Evolutionary conservation across 495 filamentous ascomycete genomes (phyloP), one percentile per base, ranked within the genome.

Genomic region (Beverwykella pulmonaria): DNA sequence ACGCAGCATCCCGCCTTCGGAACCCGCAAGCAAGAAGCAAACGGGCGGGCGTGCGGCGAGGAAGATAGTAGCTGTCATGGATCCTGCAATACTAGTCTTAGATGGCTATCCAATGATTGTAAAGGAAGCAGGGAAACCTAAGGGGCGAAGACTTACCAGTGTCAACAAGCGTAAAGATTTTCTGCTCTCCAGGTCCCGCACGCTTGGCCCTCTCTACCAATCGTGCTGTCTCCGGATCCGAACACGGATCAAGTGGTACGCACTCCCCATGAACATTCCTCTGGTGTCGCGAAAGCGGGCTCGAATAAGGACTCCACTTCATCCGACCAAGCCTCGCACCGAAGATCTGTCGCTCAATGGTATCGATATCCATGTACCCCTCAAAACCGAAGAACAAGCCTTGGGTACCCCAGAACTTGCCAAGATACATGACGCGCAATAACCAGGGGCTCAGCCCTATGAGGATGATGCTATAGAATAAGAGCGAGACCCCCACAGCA

Each of bases 1-100:
- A 20, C 78, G 67, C 61, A 75, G 65, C 78, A 80, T 80, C 47
- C 78, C 79, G 20, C 78, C 79, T 64, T 79, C 78, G 15, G 60
- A 54, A 15, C 77, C 79, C 47, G 68, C 75, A 47, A 80, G 53
- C 27, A 81, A 53, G 25, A 75, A 70, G 25, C 71, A 75, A 14
- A 73, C 67, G 20, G 78, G 79, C n/a, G 74, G 80, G 29, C 74
- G 66, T 29, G 65, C 71, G 20, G 78, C 79, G 9, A 50, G 29
- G 60, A 80, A 77, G 9, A 75, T 61, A 1, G 68, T 79, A 29
- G 75, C 78, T 53, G 63, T 77, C 79, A 74, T 73, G 7, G 61
- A 69, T 27, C 55, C 29, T 63, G 72, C 72, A 47, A 73, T 70
- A 19, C 15, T 29, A 39, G 19, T 50, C 3, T 6, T n/a, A 32